These are phyloP conservation scores for Malus orientalis DNA, from an alignment of 306 rosid species.

Conservation along the genomic window DNA sequence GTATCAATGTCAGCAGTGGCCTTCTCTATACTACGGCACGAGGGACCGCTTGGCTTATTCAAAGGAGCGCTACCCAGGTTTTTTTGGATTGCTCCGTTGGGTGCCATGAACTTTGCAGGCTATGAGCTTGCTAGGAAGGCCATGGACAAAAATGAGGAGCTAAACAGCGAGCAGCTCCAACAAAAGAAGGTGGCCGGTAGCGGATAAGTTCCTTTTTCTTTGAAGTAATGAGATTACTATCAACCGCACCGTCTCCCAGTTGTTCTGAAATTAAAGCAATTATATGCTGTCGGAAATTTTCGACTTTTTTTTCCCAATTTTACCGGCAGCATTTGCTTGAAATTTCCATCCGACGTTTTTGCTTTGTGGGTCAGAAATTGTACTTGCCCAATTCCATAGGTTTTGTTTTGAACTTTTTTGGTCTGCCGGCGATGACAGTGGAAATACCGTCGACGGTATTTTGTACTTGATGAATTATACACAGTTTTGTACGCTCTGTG, in stretches of 20 bases:
- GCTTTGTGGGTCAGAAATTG: conserved; percentile 3
- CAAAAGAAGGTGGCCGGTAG: conserved; percentile 38
- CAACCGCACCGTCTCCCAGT: conserved; percentile 5
- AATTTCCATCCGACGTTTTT: conserved; percentile 31
- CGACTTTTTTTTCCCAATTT: conserved; percentile 22
- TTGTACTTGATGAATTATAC: neutral
- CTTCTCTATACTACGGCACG: conserved; percentile 64
- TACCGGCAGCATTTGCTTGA: conserved; percentile 24
- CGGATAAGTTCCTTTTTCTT: conserved; percentile 22
- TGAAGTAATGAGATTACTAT: neutral
- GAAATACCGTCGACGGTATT: conserved; percentile 10
- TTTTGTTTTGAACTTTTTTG: conserved; percentile 26
- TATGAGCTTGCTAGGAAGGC: conserved; percentile 93
- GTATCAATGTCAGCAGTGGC: conserved; percentile 70
- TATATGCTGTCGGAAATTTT: conserved; percentile 33
- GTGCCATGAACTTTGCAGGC: conserved; percentile 99
- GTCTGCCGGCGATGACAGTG: conserved; percentile 39
- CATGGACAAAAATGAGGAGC: conserved; percentile 71
- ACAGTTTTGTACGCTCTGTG: conserved; percentile 23
- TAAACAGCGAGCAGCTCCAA: conserved; percentile 25
- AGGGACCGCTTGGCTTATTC: conserved; percentile 90
- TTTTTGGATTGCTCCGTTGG: conserved; percentile 97
- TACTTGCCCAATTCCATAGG: neutral
- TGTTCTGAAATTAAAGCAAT: conserved; percentile 8
- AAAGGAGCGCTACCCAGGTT: conserved; percentile 96